Percentiles rank a stretch among this genome's conserved stretches.
These are phyloP conservation scores for Daucus carota DNA, from an alignment of 129 eudicot genomes.

Conservation along the genomic window DNA sequence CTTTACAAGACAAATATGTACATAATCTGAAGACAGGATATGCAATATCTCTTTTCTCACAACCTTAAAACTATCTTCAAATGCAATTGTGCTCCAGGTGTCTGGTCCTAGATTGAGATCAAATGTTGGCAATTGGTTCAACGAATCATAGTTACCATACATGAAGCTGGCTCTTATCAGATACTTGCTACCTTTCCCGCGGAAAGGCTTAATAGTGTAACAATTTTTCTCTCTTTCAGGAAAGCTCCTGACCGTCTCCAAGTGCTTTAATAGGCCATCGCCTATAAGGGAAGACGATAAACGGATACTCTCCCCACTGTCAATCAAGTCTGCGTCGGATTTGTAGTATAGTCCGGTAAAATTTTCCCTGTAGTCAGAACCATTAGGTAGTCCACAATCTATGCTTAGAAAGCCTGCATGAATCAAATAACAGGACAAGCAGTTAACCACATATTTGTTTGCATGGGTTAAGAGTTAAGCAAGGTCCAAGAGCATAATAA, in stretches of 20 bases:
- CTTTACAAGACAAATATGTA: constrained; percentile 43
- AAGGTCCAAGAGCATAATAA: too few species aligned
- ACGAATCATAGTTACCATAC: constrained; percentile 50
- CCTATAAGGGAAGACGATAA: background rate
- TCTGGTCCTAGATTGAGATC: constrained; percentile 45
- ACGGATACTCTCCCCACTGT: constrained; percentile 26
- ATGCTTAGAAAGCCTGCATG: constrained; percentile 51
- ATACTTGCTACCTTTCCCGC: constrained; percentile 33
- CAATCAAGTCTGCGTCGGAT: constrained; percentile 27
- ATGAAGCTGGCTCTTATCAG: constrained; percentile 34
- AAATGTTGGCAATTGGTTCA: constrained; percentile 19
- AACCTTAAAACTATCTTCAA: constrained; percentile 11
- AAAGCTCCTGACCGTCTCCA: constrained; percentile 40
- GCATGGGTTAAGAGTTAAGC: too few species aligned
- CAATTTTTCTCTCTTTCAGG: constrained; percentile 42
- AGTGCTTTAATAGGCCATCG: background rate
- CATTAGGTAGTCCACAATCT: constrained; percentile 43
- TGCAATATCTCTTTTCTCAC: constrained; percentile 31
- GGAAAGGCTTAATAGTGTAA: constrained; percentile 32
- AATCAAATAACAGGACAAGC: background rate
- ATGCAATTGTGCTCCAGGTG: constrained; percentile 29
- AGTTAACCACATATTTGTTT: too few species aligned
- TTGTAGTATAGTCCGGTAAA: constrained; percentile 20
- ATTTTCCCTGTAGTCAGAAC: constrained; percentile 21
- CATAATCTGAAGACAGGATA: constrained; percentile 22